A percentile compares a stretch with the other conserved stretches of the same genome.
Conservation (phyloP, 176 grass and related monocot species). For the Aegilops tauschii region DNA sequence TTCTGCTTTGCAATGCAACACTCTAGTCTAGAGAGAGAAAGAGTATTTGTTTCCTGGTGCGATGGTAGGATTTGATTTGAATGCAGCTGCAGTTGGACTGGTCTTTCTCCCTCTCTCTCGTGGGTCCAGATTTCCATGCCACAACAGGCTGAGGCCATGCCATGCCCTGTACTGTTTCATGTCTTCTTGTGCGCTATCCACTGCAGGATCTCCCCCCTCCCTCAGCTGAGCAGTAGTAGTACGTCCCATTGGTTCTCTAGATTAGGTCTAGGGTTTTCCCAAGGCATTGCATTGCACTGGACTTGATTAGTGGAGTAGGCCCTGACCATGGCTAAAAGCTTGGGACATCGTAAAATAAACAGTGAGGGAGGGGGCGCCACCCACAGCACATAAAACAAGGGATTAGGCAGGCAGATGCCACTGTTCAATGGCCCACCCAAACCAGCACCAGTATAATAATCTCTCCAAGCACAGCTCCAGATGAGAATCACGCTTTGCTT, state of each 20-base stretch:
- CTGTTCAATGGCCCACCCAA: conserved; percentile 24
- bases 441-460: not conserved
- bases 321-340: conserved; percentile 25
- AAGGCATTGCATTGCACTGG: not conserved
- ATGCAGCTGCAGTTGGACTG: conserved; percentile 39
- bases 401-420: conserved; percentile 31
- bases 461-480: conserved; percentile 31
- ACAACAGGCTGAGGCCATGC: conserved; percentile 28
- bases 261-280: conserved; percentile 26
- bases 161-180: conserved; percentile 46
- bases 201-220: conserved; percentile 23
- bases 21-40: too few relatives aligned
- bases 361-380: conserved; percentile 7
- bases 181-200: conserved; percentile 52
- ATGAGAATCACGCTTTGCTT: conserved; percentile 24
- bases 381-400: conserved; percentile 65
- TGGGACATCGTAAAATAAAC: conserved; percentile 55
- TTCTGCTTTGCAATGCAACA: not conserved
- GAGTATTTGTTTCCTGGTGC: not conserved
- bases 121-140: conserved; percentile 17
- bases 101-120: not conserved
- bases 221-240: not conserved
- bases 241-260: not conserved
- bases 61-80: conserved; percentile 45
- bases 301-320: not conserved